Evolutionary conservation across 2,329 filamentous ascomycete genomes (phyloP).

Genomic region (Cladosporium sp.): DNA sequence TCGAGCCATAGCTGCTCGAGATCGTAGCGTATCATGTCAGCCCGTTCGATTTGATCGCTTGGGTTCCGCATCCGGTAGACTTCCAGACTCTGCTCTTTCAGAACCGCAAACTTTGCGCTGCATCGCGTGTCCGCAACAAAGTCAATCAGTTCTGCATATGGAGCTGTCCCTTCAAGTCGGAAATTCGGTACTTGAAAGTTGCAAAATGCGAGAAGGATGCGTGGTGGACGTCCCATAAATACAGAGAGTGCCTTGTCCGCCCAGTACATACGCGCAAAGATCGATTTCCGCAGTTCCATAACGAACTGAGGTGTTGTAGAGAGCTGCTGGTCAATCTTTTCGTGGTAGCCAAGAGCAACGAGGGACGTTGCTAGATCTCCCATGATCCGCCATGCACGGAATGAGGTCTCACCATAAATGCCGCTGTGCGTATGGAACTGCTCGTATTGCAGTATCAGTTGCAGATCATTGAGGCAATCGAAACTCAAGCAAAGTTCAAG

Average conservation of each 20-base stretch:
- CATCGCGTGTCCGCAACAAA: slow-evolving; percentile 28
- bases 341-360: slow-evolving; percentile 47
- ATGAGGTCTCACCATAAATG: slow-evolving; percentile 38
- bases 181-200: slow-evolving; percentile 25
- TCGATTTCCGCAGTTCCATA: slow-evolving; percentile 36
- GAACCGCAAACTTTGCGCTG: slow-evolving; percentile 29
- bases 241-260: slow-evolving; percentile 47
- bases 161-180: neutral
- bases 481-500: slow-evolving; percentile 33
- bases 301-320: slow-evolving; percentile 37
- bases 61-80: slow-evolving; percentile 22
- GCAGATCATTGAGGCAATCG: slow-evolving; percentile 42
- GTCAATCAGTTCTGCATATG: slow-evolving; percentile 17
- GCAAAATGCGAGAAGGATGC: slow-evolving; percentile 43
- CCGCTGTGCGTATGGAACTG: slow-evolving; percentile 45
- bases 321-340: slow-evolving; percentile 32
- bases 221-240: slow-evolving; percentile 48
- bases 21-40: neutral
- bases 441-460: slow-evolving; percentile 44
- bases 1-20: slow-evolving; percentile 24
- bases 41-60: slow-evolving; percentile 3
- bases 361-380: slow-evolving; percentile 45
- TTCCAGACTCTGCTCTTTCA: slow-evolving; percentile 34
- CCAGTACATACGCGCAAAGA: slow-evolving; percentile 42
- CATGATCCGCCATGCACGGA: slow-evolving; percentile 45